Percentiles rank a stretch among this genome's conserved stretches.
These are phyloP conservation scores for Populus trichocarpa DNA, from an alignment of 441 rosid genomes.

Conservation along the genomic window DNA sequence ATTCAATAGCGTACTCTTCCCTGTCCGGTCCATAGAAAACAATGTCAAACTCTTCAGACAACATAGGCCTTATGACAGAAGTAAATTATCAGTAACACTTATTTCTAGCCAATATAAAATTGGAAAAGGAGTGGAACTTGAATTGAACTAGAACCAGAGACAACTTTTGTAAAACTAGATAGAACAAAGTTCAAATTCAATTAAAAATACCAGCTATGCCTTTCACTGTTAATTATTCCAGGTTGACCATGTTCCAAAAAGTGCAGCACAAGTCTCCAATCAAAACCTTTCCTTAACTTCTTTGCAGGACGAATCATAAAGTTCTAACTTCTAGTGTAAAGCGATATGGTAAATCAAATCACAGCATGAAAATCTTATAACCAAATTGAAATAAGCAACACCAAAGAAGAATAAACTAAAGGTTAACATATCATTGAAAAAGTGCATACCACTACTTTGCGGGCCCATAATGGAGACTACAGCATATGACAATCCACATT, in stretches of 20 bases:
- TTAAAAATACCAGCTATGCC: background rate
- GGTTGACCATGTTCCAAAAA: background rate
- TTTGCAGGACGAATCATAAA: background rate
- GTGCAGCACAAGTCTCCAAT: background rate
- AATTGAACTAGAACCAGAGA: background rate
- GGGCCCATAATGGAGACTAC: constrained; percentile 99
- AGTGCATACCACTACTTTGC: constrained; percentile 89
- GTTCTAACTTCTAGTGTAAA: background rate
- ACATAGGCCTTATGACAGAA: background rate
- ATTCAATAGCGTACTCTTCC: constrained; percentile 95
- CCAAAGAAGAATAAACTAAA: background rate
- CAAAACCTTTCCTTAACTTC: background rate
- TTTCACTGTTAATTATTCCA: background rate
- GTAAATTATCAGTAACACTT: background rate
- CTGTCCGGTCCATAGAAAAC: constrained; percentile 47
- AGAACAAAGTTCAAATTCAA: background rate
- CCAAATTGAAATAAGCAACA: background rate
- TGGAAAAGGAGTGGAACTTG: background rate
- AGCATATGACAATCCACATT: constrained; percentile 95
- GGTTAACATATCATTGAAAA: background rate
- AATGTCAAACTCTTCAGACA: constrained; percentile 15
- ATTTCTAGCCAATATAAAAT: background rate
- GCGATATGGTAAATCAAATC: background rate
- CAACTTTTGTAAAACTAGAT: background rate
- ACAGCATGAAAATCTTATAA: constrained; percentile 2